A percentile compares a stretch with the other conserved stretches of the same genome.
phyloP scores from a whole-genome alignment of 441 rosid genomes.

The Pelargonium cotyledonis region DNA sequence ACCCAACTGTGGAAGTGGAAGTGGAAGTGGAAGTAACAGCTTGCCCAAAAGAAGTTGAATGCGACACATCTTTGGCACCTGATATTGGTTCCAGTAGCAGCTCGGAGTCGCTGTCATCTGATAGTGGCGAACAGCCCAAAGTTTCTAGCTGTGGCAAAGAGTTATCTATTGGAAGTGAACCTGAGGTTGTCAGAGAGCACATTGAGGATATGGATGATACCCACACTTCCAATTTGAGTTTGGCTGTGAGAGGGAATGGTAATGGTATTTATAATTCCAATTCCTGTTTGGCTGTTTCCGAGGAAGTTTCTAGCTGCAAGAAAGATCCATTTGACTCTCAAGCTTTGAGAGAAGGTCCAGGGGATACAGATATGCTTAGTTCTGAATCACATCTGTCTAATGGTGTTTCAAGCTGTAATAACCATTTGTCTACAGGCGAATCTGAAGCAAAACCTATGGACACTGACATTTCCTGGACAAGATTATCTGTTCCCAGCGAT shows the following conservation, averaged over 20 bases:
- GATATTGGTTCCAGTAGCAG: slow-evolving; percentile 8
- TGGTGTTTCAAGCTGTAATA: slow-evolving; percentile 15
- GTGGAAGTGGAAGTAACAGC: slow-evolving; percentile 22
- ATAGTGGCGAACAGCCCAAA: slow-evolving; percentile 24
- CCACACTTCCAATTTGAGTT: slow-evolving; percentile 24
- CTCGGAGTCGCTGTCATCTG: slow-evolving; percentile 20
- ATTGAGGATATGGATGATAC: slow-evolving; percentile 18
- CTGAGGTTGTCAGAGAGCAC: slow-evolving; percentile 5
- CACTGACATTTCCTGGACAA: slow-evolving; percentile 9
- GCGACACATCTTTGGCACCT: slow-evolving; percentile 17
- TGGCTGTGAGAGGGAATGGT: slow-evolving; percentile 16
- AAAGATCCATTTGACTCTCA: slow-evolving; percentile 11
- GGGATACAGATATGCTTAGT: slow-evolving; percentile 15
- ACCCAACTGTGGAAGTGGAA: slow-evolving; percentile 18
- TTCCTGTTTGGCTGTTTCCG: slow-evolving; percentile 15
- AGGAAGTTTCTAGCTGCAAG: slow-evolving; percentile 17
- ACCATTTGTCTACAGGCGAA: slow-evolving; percentile 16
- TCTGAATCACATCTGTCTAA: slow-evolving; percentile 6
- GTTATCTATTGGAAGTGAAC: slow-evolving; percentile 13
- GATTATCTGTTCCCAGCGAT: slow-evolving; percentile 9
- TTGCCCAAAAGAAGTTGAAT: slow-evolving; percentile 31
- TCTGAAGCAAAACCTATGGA: slow-evolving; percentile 8
- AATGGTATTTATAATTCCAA: slow-evolving; percentile 11
- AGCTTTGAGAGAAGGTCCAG: slow-evolving; percentile 16
- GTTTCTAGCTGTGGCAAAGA: slow-evolving; percentile 20